Evolutionary conservation across 75 land plant species (phyloP).

Genomic region (Sequoia sempervirens): DNA sequence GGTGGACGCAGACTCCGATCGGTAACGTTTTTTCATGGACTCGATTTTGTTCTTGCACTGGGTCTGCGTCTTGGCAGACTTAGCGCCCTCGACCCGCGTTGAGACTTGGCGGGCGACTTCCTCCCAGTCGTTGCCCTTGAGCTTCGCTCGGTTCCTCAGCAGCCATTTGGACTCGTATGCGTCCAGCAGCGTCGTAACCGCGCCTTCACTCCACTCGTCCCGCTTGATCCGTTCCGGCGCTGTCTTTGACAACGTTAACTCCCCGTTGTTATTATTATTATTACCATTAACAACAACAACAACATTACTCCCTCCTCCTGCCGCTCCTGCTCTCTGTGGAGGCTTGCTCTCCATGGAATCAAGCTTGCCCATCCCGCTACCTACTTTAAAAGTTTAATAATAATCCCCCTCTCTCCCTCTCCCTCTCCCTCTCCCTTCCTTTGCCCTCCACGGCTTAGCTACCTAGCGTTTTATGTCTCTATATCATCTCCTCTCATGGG

Average conservation of each 20-base stretch:
- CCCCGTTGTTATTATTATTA: background rate
- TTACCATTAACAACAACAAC: conserved; percentile 1
- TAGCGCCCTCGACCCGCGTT: conserved; percentile 19
- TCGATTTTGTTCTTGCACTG: conserved; percentile 83
- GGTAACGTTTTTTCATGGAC: conserved; percentile 61
- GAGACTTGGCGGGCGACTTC: conserved; percentile 53
- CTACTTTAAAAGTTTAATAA: background rate
- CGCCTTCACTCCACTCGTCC: conserved; percentile 58
- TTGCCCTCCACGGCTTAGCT: background rate
- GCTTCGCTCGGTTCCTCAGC: conserved; percentile 54
- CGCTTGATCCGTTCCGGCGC: conserved; percentile 20
- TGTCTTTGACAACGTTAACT: conserved; percentile 1
- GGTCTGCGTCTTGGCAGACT: conserved; percentile 43
- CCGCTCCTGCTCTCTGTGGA: background rate
- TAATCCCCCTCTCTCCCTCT: background rate
- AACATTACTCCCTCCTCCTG: background rate
- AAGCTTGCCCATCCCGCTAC: conserved; percentile 5
- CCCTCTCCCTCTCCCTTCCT: too few relatives aligned
- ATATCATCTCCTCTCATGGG: background rate
- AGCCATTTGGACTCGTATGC: conserved; percentile 58
- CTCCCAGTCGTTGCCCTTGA: conserved; percentile 65
- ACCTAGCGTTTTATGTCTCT: background rate
- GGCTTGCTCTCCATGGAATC: conserved; percentile 9
- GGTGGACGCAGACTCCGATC: conserved; percentile 32
- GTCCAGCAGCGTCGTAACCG: conserved; percentile 45